phyloP scores from a whole-genome alignment of 306 rosid species.

The Mucuna pruriens region DNA sequence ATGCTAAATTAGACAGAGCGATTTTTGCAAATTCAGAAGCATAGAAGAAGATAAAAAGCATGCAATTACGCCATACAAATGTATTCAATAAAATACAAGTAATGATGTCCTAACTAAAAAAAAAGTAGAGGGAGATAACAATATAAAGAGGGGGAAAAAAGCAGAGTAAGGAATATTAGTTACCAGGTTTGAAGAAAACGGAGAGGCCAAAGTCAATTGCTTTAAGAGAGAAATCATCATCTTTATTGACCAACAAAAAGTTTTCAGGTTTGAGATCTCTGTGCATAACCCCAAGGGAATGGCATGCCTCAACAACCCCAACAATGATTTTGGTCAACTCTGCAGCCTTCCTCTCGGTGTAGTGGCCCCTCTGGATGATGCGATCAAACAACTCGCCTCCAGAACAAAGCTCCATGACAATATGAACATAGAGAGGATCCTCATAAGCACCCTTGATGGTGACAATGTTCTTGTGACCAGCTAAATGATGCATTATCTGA shows the following conservation, averaged over 20 bases:
- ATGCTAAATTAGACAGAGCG: neutral
- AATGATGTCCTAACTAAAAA: neutral
- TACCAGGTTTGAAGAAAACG: conserved; percentile 95
- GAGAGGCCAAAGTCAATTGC: conserved; percentile 98
- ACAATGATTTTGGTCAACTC: conserved; percentile 87
- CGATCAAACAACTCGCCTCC: conserved; percentile 95
- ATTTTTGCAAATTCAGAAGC: conserved; percentile 19
- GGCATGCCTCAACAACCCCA: conserved; percentile 95
- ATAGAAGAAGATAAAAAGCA: neutral
- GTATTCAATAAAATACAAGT: neutral
- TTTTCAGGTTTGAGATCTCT: conserved; percentile 96
- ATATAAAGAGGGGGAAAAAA: neutral
- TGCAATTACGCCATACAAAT: neutral
- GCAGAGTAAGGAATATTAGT: neutral
- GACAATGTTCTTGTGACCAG: conserved; percentile 92
- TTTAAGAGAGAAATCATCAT: conserved; percentile 92
- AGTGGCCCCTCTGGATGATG: conserved; percentile 92
- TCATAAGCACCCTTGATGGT: conserved; percentile 95
- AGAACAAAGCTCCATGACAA: conserved; percentile 93
- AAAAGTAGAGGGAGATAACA: neutral
- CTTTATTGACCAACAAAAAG: conserved; percentile 88
- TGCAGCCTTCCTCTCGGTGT: conserved; percentile 90
- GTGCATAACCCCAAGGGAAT: conserved; percentile 96
- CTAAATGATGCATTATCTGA: conserved; percentile 97
- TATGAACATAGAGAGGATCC: conserved; percentile 87